These are phyloP conservation scores for Agaricus blazei DNA, from an alignment of 768 basidiomycete genomes.

Conservation along the genomic window DNA sequence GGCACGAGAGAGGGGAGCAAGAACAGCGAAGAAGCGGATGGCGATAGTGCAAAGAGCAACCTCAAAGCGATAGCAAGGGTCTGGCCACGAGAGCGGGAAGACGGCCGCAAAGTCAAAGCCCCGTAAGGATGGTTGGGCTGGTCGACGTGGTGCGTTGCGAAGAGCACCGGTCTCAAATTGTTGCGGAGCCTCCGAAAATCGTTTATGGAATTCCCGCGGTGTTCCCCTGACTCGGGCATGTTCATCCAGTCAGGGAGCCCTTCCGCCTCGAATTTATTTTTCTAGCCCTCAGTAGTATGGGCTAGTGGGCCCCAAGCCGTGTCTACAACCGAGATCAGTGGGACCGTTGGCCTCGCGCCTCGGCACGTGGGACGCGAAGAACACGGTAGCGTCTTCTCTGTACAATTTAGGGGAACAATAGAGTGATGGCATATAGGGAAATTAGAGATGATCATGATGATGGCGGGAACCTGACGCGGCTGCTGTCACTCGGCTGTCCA, in stretches of 20 bases:
- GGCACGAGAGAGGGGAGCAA: constrained; percentile 2
- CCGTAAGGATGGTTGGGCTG: constrained; percentile 8
- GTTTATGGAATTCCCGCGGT: constrained; percentile 8
- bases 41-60: constrained; percentile 13
- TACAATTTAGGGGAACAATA: constrained; percentile 15
- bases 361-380: background rate
- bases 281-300: background rate
- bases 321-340: background rate
- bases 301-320: background rate
- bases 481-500: constrained; percentile 2
- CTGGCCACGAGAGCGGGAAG: background rate
- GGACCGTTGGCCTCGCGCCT: background rate
- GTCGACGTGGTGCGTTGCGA: constrained; percentile 9
- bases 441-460: background rate
- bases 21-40: constrained; percentile 16
- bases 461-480: background rate
- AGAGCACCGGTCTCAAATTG: constrained; percentile 5
- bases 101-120: constrained; percentile 27
- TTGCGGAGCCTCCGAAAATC: constrained; percentile 1
- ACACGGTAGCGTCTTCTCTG: background rate
- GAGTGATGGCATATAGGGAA: constrained; percentile 11
- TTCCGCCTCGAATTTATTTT: background rate
- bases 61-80: constrained; percentile 21
- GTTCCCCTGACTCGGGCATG: constrained; percentile 6
- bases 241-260: background rate